Evolutionary conservation across 768 basidiomycete species (phyloP).

Genomic region (Phylloporus scabripes): DNA sequence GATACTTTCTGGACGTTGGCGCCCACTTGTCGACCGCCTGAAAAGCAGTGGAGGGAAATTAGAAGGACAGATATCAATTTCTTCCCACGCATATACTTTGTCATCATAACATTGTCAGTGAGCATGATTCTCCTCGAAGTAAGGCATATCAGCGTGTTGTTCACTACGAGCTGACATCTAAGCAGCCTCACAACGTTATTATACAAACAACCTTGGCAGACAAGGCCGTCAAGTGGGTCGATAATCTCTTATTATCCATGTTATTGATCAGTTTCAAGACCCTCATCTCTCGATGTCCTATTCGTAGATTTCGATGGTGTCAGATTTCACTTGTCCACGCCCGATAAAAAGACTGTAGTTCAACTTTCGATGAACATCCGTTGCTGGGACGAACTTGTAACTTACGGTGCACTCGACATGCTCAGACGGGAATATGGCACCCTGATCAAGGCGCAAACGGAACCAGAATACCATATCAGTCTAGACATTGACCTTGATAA

Average conservation of each 20-base stretch:
- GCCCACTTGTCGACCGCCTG: conserved; percentile 1
- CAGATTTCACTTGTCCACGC: conserved; percentile 88
- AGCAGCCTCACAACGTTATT: conserved; percentile 85
- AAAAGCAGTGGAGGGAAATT: conserved; percentile 23
- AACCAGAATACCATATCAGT: conserved; percentile 86
- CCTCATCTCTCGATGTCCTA: conserved; percentile 85
- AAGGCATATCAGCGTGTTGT: conserved; percentile 3
- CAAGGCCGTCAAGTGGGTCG: conserved; percentile 73
- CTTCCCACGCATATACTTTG: conserved; percentile 28
- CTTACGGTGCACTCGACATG: conserved; percentile 79
- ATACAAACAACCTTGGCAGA: conserved; percentile 87
- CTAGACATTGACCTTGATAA: conserved; percentile 85
- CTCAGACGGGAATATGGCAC: conserved; percentile 79
- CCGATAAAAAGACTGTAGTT: conserved; percentile 74
- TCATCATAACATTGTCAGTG: conserved; percentile 1
- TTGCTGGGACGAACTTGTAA: conserved; percentile 91
- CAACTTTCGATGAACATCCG: conserved; percentile 94
- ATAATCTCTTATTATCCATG: not conserved
- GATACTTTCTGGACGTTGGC: conserved; percentile 4
- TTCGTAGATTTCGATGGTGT: conserved; percentile 99
- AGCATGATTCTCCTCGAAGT: conserved; percentile 87
- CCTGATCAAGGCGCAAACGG: conserved; percentile 59
- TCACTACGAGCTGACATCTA: conserved; percentile 7
- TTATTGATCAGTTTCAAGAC: conserved; percentile 45
- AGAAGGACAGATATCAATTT: conserved; percentile 12